A percentile compares a stretch with the other conserved stretches of the same genome.
phyloP scores from a whole-genome alignment of 352 stramenopile genomes.

The Globisporangium lucens region DNA sequence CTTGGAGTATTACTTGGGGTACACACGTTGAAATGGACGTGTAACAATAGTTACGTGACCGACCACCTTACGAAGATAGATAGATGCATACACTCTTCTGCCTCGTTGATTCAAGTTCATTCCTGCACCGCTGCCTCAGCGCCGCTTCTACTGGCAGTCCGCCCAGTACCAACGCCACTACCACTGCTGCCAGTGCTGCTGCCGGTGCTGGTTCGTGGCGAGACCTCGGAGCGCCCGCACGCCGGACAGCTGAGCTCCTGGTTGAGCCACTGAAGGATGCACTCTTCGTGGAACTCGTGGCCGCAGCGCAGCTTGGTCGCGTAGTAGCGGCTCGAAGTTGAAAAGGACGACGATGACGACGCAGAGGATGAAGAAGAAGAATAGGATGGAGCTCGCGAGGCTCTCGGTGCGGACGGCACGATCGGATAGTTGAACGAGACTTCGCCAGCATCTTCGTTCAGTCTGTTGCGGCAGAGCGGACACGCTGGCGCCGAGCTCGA shows the following conservation, averaged over 20 bases:
- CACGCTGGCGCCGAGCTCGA: not conserved
- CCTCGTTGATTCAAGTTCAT: not conserved
- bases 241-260: constrained; percentile 9
- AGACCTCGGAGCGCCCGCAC: constrained; percentile 9
- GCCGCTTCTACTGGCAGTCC: not conserved
- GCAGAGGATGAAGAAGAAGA: not conserved
- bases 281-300: constrained; percentile 21
- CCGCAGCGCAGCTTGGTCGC: constrained; percentile 14
- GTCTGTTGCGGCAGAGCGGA: constrained; percentile 7
- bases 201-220: not conserved
- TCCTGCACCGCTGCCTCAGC: not conserved
- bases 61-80: no score
- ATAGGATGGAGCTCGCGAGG: not conserved
- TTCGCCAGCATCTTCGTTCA: constrained; percentile 11
- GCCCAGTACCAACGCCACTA: not conserved
- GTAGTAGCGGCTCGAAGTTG: constrained; percentile 2
- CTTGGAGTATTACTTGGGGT: no score
- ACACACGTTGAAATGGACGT: no score
- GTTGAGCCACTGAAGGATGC: constrained; percentile 14
- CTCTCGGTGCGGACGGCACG: not conserved
- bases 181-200: not conserved
- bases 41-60: no score
- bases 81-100: not conserved
- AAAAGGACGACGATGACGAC: not conserved
- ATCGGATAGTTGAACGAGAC: not conserved